Evolutionary conservation across 2,329 filamentous ascomycete species (phyloP).

Genomic region (Aspergillus sojae): DNA sequence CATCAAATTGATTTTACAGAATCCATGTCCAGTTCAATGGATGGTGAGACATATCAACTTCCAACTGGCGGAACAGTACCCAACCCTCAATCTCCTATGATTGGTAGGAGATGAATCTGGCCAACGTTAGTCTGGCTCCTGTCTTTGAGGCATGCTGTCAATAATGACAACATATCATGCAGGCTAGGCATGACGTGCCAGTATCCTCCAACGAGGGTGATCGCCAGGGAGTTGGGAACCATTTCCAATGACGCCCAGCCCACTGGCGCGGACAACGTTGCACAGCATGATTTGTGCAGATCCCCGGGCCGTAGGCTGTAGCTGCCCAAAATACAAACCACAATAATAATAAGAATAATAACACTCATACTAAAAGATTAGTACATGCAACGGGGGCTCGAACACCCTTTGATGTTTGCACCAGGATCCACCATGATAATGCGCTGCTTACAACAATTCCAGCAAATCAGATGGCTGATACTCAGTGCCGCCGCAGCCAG

Average conservation of each 20-base stretch:
- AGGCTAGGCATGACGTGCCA: constrained; percentile 25
- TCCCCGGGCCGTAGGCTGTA: constrained; percentile 15
- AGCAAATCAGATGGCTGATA: constrained; percentile 20
- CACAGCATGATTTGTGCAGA: constrained; percentile 27
- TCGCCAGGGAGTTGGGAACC: constrained; percentile 15
- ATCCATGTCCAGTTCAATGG: background rate
- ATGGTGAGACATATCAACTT: constrained; percentile 13
- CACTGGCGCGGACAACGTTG: constrained; percentile 22
- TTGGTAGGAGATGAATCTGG: constrained; percentile 12
- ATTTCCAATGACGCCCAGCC: constrained; percentile 16
- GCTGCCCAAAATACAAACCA: constrained; percentile 24
- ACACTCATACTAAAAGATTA: background rate
- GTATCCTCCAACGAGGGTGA: constrained; percentile 11
- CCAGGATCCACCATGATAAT: constrained; percentile 25
- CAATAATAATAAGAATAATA: background rate
- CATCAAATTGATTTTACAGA: background rate
- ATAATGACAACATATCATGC: constrained; percentile 17
- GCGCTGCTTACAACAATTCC: constrained; percentile 14
- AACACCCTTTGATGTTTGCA: constrained; percentile 21
- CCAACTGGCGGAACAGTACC: constrained; percentile 21
- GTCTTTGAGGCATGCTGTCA: constrained; percentile 4
- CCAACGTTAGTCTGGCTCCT: constrained; percentile 9
- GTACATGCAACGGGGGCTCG: constrained; percentile 16
- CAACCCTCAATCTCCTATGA: constrained; percentile 15
- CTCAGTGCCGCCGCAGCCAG: constrained; percentile 19